Evolutionary conservation across 108 stramenopile genomes (phyloP).

Genomic region (Heterococcus sp.): DNA sequence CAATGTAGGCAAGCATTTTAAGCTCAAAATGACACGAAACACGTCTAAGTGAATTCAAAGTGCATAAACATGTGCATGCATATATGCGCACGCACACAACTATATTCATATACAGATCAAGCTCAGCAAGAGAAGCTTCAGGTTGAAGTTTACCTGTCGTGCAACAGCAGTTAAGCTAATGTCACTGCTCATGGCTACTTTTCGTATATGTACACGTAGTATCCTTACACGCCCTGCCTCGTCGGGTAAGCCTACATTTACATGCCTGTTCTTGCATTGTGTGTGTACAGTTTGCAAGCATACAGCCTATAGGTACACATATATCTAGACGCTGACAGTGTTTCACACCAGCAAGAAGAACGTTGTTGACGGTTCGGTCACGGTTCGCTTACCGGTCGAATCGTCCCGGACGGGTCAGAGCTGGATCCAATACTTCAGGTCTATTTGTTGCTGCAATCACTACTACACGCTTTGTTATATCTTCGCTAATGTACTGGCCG

Average conservation of each 20-base stretch:
- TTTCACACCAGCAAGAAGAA: background rate
- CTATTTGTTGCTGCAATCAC: constrained; percentile 91
- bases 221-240: background rate
- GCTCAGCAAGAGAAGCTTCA: no score
- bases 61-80: background rate
- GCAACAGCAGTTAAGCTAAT: background rate
- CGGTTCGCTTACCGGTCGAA: constrained; percentile 86
- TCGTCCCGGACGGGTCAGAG: constrained; percentile 82
- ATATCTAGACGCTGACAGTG: background rate
- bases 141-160: background rate
- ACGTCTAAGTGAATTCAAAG: background rate
- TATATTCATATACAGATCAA: no score
- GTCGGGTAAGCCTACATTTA: background rate
- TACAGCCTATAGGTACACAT: background rate
- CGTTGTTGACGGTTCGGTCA: background rate
- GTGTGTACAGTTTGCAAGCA: no score
- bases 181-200: background rate
- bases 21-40: background rate
- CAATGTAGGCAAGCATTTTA: background rate
- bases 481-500: background rate
- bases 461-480: constrained; percentile 61
- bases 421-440: constrained; percentile 66
- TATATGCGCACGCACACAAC: background rate
- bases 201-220: constrained; percentile 56
- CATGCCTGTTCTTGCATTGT: no score